These are phyloP conservation scores for Teratosphaeria epicoccoides DNA, from an alignment of 2,329 filamentous ascomycete genomes.

Conservation along the genomic window DNA sequence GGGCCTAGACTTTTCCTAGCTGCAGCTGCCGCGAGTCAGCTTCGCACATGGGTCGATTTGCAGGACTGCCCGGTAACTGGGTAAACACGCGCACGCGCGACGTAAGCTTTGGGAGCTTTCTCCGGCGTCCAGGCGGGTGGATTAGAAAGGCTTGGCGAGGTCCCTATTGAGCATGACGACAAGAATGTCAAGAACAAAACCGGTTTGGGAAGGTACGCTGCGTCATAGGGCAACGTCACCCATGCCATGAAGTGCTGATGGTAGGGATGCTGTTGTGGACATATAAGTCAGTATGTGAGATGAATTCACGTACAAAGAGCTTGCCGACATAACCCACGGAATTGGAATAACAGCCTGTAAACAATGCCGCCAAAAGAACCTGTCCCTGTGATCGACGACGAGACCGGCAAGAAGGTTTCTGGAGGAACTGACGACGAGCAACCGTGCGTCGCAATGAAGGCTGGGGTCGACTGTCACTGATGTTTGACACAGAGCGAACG, in stretches of 20 bases:
- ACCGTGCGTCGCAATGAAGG: not conserved
- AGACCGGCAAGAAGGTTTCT: not conserved
- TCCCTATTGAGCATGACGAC: not conserved
- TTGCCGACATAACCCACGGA: no score
- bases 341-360: no score
- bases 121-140: not conserved
- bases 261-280: not conserved
- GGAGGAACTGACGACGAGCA: not conserved
- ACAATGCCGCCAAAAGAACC: conserved; percentile 1
- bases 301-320: no score
- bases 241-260: not conserved
- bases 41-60: no score
- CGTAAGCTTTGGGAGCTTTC: no score
- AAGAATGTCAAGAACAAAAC: not conserved
- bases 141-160: not conserved
- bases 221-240: not conserved
- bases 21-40: no score
- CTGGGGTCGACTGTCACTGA: not conserved
- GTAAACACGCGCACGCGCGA: no score
- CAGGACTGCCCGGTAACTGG: no score
- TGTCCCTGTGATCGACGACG: conserved; percentile 1
- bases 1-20: no score
- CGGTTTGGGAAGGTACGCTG: not conserved
- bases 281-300: no score
- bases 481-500: conserved; percentile 3